A percentile compares a stretch with the other conserved stretches of the same genome.
These are phyloP conservation scores for Fusarium virguliforme DNA, from an alignment of 2,329 filamentous ascomycete species.

Conservation along the genomic window DNA sequence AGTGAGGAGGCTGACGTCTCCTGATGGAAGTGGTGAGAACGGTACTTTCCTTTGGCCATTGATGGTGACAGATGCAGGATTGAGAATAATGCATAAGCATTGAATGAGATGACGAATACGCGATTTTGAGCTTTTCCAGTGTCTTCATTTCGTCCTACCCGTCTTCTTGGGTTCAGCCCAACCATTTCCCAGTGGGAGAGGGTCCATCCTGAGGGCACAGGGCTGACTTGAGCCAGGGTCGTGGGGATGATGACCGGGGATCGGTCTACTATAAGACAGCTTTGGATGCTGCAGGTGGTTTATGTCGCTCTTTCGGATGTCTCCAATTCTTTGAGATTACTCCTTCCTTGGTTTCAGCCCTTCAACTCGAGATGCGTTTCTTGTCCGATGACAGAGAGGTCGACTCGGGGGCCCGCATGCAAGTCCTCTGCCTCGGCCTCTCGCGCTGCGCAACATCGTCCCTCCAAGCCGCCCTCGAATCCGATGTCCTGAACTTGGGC, in stretches of 20 bases:
- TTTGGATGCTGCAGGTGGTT: neutral
- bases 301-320: neutral
- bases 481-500: slow-evolving; percentile 43
- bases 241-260: neutral
- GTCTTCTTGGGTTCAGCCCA: no score
- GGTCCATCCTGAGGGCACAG: slow-evolving; percentile 4
- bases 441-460: slow-evolving; percentile 56
- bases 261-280: neutral
- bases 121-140: no score
- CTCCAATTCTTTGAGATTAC: no score
- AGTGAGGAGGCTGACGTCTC: neutral
- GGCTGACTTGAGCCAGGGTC: slow-evolving; percentile 7
- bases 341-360: neutral
- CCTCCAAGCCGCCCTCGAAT: slow-evolving; percentile 54
- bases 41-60: neutral
- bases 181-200: neutral
- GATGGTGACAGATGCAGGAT: no score
- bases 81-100: no score
- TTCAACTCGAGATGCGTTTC: slow-evolving; percentile 39
- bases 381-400: slow-evolving; percentile 30
- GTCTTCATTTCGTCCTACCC: no score
- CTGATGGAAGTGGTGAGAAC: no score
- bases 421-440: slow-evolving; percentile 52
- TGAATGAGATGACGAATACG: no score
- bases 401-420: slow-evolving; percentile 41